These are phyloP conservation scores for Odonthalia washingtoniensis DNA, from an alignment of 31 red algal genomes.

Conservation along the genomic window DNA sequence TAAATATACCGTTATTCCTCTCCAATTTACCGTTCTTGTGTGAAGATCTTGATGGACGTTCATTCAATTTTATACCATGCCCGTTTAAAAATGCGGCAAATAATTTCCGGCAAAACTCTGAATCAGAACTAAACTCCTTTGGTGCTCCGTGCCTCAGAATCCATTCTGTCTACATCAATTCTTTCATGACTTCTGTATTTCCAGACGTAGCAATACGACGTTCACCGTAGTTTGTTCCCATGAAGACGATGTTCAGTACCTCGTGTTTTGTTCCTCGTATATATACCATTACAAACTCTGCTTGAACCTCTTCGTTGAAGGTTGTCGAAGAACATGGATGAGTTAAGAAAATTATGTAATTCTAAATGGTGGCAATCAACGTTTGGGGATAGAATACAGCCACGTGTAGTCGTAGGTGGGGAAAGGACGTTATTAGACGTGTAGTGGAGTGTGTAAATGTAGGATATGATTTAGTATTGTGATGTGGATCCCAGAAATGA, in stretches of 20 bases:
- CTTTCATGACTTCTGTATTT: background rate
- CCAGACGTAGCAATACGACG: background rate
- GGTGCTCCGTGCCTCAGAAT: background rate
- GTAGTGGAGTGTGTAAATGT: too few species aligned
- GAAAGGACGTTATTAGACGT: background rate
- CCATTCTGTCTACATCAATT: background rate
- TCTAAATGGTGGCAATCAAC: background rate
- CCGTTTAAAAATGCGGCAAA: background rate
- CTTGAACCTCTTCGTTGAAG: conserved; percentile 22
- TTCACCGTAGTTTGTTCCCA: background rate
- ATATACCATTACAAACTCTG: background rate
- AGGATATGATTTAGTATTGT: too few species aligned
- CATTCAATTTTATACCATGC: background rate
- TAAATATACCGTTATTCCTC: conserved; percentile 39
- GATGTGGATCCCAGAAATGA: too few species aligned
- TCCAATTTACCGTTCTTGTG: conserved; percentile 24
- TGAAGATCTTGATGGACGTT: conserved; percentile 14
- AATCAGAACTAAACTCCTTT: background rate
- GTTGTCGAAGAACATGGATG: background rate
- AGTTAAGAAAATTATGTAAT: background rate
- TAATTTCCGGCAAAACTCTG: background rate
- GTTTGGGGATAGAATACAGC: background rate
- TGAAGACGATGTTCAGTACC: background rate
- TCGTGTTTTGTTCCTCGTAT: background rate
- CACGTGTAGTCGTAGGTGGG: background rate